These are phyloP conservation scores for Perkinsus chesapeaki DNA, from an alignment of 169 alveolate genomes.

Conservation along the genomic window DNA sequence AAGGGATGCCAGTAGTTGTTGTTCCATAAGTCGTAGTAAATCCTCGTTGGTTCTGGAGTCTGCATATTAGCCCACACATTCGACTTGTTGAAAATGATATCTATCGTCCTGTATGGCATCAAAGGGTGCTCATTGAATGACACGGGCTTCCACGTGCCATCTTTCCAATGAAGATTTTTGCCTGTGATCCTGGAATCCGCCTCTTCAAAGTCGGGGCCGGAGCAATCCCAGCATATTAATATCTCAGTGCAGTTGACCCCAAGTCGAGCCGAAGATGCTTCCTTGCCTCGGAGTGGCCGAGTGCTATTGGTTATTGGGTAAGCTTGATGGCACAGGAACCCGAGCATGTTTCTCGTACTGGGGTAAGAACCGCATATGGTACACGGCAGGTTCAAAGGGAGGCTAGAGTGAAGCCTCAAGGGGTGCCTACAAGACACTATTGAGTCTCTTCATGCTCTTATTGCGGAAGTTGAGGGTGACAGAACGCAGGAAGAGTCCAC, in stretches of 20 bases:
- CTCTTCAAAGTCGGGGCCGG: not conserved
- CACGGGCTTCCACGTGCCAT: not conserved
- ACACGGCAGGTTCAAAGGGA: not conserved
- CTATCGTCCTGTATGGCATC: constrained; percentile 32
- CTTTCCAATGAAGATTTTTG: not conserved
- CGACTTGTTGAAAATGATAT: constrained; percentile 21
- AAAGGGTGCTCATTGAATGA: not conserved
- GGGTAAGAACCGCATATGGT: not conserved
- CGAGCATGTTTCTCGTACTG: not conserved
- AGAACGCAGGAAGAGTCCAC: no score
- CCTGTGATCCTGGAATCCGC: not conserved
- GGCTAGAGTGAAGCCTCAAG: not conserved
- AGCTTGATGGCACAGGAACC: not conserved
- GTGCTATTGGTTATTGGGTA: not conserved
- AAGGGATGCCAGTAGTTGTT: constrained; percentile 10
- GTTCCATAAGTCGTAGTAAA: constrained; percentile 34
- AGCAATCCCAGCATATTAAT: not conserved
- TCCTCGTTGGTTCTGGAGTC: constrained; percentile 15
- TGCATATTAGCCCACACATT: constrained; percentile 37
- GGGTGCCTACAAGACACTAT: not conserved
- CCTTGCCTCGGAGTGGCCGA: not conserved
- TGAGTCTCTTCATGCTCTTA: no score
- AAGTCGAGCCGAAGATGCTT: not conserved
- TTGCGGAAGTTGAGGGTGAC: no score
- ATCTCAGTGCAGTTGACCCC: not conserved